A percentile compares a stretch with the other conserved stretches of the same genome.
These are phyloP conservation scores for Schizosaccharomyces osmophilus DNA, from an alignment of 805 yeast genomes.

Conservation along the genomic window DNA sequence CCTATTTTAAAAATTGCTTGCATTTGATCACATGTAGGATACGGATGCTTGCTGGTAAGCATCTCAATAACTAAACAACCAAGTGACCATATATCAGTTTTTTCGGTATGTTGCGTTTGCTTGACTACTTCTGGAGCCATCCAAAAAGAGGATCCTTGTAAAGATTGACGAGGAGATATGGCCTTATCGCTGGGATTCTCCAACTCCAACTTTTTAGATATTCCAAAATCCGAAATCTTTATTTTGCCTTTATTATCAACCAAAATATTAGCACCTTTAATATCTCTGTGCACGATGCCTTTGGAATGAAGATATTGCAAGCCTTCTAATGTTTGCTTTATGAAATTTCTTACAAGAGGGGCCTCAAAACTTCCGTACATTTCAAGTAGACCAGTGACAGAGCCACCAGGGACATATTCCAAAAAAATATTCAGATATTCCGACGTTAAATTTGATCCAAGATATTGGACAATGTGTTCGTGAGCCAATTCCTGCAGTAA, in stretches of 20 bases:
- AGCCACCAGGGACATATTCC: constrained; percentile 53
- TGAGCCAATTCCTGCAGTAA: constrained; percentile 60
- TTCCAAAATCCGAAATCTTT: constrained; percentile 71
- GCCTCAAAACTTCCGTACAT: constrained; percentile 67
- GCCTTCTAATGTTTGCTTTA: constrained; percentile 54
- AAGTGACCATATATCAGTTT: constrained; percentile 92
- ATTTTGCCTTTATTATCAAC: constrained; percentile 62
- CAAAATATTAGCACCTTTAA: constrained; percentile 68
- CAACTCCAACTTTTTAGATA: constrained; percentile 44
- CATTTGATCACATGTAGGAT: constrained; percentile 84
- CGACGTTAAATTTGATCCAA: constrained; percentile 64
- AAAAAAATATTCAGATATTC: constrained; percentile 52
- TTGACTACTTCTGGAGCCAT: constrained; percentile 98
- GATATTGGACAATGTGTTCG: constrained; percentile 74
- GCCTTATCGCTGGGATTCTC: constrained; percentile 16
- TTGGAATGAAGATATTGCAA: constrained; percentile 48
- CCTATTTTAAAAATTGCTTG: constrained; percentile 93
- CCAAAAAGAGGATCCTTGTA: constrained; percentile 93
- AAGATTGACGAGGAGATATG: constrained; percentile 38
- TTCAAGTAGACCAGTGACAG: constrained; percentile 41
- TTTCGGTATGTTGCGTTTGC: constrained; percentile 70
- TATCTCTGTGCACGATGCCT: constrained; percentile 63
- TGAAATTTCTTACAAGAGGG: constrained; percentile 43
- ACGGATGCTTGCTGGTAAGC: constrained; percentile 91
- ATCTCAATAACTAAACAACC: constrained; percentile 86